phyloP scores from a whole-genome alignment of 495 filamentous ascomycete genomes.

The Penicillium diatomitis region DNA sequence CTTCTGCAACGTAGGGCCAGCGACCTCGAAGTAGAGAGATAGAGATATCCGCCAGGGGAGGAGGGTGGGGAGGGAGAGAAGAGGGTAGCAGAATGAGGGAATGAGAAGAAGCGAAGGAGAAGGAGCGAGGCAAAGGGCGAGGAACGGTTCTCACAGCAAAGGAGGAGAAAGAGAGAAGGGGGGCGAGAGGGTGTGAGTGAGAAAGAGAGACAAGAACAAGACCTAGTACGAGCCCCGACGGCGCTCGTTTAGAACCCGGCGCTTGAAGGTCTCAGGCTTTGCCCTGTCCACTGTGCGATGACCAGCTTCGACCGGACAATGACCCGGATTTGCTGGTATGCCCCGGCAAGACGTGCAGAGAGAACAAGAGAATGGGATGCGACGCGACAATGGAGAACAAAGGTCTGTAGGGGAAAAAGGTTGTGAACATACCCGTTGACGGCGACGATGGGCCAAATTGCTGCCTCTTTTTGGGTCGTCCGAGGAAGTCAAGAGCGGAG shows the following conservation, averaged over 20 bases:
- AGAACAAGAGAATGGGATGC: not conserved
- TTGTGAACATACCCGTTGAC: constrained; percentile 18
- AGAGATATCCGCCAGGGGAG: not conserved
- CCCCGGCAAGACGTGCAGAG: not conserved
- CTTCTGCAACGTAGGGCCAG: not conserved
- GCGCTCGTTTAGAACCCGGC: constrained; percentile 9
- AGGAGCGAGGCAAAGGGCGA: too few relatives aligned
- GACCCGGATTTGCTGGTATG: too few relatives aligned
- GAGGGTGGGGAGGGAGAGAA: not conserved
- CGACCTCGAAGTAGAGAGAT: not conserved
- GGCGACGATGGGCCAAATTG: constrained; percentile 9
- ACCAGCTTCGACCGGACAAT: too few relatives aligned
- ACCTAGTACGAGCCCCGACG: not conserved
- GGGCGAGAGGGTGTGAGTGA: not conserved
- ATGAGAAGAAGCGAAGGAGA: not conserved
- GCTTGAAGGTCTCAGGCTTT: constrained; percentile 6
- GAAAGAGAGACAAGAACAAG: constrained; percentile 2
- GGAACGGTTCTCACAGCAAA: not conserved
- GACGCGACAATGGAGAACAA: not conserved
- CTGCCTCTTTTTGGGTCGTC: constrained; percentile 30
- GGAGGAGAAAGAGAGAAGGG: not conserved
- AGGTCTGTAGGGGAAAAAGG: not conserved
- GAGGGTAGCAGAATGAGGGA: not conserved
- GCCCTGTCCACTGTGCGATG: not conserved
- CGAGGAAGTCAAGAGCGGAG: constrained; percentile 31